Evolutionary conservation across 2,329 filamentous ascomycete species (phyloP).

Genomic region (Alternaria gaisen): DNA sequence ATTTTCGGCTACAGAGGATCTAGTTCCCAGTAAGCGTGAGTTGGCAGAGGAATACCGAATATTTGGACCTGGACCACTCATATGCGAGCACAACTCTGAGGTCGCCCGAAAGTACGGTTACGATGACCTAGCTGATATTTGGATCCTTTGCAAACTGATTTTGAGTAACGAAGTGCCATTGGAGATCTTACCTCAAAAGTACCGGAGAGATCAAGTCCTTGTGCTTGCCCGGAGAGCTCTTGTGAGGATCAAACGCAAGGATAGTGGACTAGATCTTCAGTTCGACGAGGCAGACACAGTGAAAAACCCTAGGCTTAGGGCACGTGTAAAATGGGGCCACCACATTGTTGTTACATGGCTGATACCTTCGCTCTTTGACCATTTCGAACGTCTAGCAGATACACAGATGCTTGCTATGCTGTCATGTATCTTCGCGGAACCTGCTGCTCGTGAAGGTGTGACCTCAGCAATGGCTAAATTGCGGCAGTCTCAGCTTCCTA

Average conservation of each 20-base stretch:
- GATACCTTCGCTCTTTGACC: conserved; percentile 64
- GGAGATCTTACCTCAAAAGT: conserved; percentile 66
- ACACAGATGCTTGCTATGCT: conserved; percentile 73
- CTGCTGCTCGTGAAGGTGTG: conserved; percentile 53
- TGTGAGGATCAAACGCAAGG: conserved; percentile 59
- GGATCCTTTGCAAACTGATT: conserved; percentile 81
- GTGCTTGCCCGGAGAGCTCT: conserved; percentile 73
- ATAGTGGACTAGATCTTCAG: conserved; percentile 59
- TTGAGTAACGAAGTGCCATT: conserved; percentile 79
- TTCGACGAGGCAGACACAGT: conserved; percentile 55
- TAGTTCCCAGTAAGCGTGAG: conserved; percentile 80
- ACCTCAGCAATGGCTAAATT: conserved; percentile 49
- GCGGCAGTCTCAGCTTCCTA: conserved; percentile 48
- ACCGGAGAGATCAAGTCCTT: conserved; percentile 68
- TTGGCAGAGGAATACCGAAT: conserved; percentile 84
- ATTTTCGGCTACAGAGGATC: conserved; percentile 64
- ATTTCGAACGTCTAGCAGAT: conserved; percentile 69
- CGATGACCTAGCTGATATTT: conserved; percentile 78
- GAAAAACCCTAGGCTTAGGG: conserved; percentile 51
- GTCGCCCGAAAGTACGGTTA: conserved; percentile 77
- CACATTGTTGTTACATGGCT: conserved; percentile 67
- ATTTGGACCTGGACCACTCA: conserved; percentile 80
- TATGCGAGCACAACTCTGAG: conserved; percentile 84
- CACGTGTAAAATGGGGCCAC: conserved; percentile 64
- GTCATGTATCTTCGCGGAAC: conserved; percentile 66